phyloP scores from a whole-genome alignment of 2,329 filamentous ascomycete species.

The Rutstroemia sydowiana region DNA sequence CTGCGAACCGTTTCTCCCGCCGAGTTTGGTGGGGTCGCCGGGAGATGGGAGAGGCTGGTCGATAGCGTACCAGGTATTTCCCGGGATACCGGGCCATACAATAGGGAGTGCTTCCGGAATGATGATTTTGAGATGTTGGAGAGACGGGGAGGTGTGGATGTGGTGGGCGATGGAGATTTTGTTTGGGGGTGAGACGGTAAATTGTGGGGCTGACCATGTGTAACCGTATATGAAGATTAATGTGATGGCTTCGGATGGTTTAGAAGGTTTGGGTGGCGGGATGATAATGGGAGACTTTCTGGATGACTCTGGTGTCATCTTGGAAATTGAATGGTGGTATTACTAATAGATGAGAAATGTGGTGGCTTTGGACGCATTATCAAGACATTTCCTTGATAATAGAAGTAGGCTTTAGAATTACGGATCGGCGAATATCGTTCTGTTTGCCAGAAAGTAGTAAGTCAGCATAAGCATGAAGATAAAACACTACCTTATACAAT shows the following conservation, averaged over 20 bases:
- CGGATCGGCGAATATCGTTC: too few relatives aligned
- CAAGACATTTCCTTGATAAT: too few relatives aligned
- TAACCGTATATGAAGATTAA: conserved; percentile 16
- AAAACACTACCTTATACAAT: too few relatives aligned
- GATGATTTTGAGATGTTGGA: conserved; percentile 14
- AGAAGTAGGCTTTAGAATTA: too few relatives aligned
- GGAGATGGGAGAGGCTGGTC: conserved; percentile 5
- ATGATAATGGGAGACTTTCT: conserved; percentile 11
- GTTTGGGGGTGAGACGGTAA: conserved; percentile 9
- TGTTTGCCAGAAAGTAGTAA: too few relatives aligned
- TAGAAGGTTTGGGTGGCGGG: not conserved
- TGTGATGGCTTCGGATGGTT: conserved; percentile 3
- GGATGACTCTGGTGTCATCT: not conserved
- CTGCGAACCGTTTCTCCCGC: too few relatives aligned
- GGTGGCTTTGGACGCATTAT: too few relatives aligned
- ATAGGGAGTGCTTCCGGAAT: conserved; percentile 11
- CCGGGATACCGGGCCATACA: not conserved
- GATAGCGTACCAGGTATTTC: conserved; percentile 13
- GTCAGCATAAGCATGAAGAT: too few relatives aligned
- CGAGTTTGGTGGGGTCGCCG: conserved; percentile 3
- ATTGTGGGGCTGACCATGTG: conserved; percentile 5
- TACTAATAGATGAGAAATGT: too few relatives aligned
- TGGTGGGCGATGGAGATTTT: conserved; percentile 10
- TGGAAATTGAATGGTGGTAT: too few relatives aligned
- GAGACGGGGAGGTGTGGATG: conserved; percentile 10